Evolutionary conservation across 2,329 filamentous ascomycete species (phyloP), one percentile per base, ranked within the genome.

Genomic region (Alternaria postmessia): DNA sequence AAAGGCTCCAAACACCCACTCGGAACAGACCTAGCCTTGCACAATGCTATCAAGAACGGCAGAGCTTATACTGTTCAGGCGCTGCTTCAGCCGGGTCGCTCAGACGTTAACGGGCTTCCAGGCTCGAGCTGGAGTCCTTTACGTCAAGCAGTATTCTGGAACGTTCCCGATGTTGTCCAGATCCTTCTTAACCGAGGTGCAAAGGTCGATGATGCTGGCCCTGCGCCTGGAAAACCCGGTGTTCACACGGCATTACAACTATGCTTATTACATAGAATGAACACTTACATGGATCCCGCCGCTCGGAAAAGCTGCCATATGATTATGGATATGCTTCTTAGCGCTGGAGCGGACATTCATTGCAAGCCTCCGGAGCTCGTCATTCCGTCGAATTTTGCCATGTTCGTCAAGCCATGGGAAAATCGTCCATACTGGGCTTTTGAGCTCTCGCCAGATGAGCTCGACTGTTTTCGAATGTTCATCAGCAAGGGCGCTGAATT

Each of bases 31-130:
- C 57, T 76, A 11, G 69, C 76, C 1, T 59, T 78, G 7, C 70
- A 77, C 38, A 78, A 77, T 56, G 76, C 75, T 5, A 78, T 77
- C 44, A 77, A 72, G 44, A 78, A 78, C 32, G 71, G 70, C 18
- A 64, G 74, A 4, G 52, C 61, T 2, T 70, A 71, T 39, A 76
- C 69, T 11, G 73, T 78, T 0, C 70, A 75, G 42, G 62, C 66
- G 14, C 51, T 78, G 5, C 55, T 75, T 5, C 41, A 67, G 12
- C 61, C 67, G 1, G 66, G 61, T 16, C 65, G 68, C 16, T 72
- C 70, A 11, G 62, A 69, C n/a, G 63, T 73, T 4, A 70, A 77
- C 36, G 75, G 74, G 1, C 32, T 71, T 12, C 62, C 70, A 0
- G 72, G 61, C 3, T 67, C 61, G 0, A 54, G 63, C 3, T 78